Evolutionary conservation across 345 rosid genomes (phyloP), one percentile per base, ranked within the genome.

Genomic region (Tarenaya hassleriana): DNA sequence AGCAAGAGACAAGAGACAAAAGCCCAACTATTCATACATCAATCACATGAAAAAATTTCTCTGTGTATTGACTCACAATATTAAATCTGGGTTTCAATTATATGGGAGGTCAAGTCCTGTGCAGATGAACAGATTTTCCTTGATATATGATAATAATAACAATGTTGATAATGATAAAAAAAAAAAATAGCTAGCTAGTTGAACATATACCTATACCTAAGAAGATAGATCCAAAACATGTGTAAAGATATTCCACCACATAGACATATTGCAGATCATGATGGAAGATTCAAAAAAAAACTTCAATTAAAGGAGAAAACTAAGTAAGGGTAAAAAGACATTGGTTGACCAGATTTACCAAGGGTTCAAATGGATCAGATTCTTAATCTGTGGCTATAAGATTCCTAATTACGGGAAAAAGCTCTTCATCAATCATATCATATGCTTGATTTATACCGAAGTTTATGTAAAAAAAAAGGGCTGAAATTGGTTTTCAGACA

Each of bases 61-160:
- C 5, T 5, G 5, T 2, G 5, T 24, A 5, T 24, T 2, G 5
- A 24, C 2, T 24, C 3, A 24, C 2, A 24, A 24, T 24, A 24
- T 24, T 24, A 24, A 24, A 24, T 24, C 5, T 24, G 2, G 29
- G 29, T 24, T 24, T 24, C 29, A 24, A 5, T 24, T 47, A 41
- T 34, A 41, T 34, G 35, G 59, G 70, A 66, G 58, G 70, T 66
- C n/a, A 66, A 60, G 66, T 65, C 61, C 56, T 66, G 70, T 47
- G 56, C 61, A 40, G 19, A 66, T 60, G 70, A 59, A 53, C 52
- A 66, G 70, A n/a, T 66, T 0, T 17, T 10, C 37, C 29, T 24
- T 24, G 29, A 24, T 24, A n/a, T n/a, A n/a, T n/a, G n/a, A 41
- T 12, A 50, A n/a, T 34, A 56, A 49, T 47, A 52, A 39, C 47